Evolutionary conservation across 345 rosid genomes (phyloP), one percentile per base, ranked within the genome.

Genomic region (Eucalyptus tenuipes): DNA sequence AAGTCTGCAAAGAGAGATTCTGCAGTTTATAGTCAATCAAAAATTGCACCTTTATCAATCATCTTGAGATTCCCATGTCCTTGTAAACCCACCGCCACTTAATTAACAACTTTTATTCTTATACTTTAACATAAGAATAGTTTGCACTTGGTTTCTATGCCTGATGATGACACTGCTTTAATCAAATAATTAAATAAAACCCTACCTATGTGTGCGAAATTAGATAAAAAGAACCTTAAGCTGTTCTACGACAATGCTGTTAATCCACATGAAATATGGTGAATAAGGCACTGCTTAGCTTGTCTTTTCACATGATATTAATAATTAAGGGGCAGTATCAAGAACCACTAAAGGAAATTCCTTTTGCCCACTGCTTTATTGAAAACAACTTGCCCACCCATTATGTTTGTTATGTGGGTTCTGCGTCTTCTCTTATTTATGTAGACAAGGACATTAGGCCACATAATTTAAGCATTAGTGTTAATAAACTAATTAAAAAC

Each of bases 81-180:
- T 64, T 52, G 64, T 48, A 53, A 33, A 85, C 86, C 89, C 82
- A 88, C 87, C 89, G 82, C 87, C 90, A 88, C 90, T 88, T 88
- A 61, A 86, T 85, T 50, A 44, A 55, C 12, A 88, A 88, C 31
- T 25, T 49, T 31, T 89, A 80, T 82, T 88, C 87, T 66, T 44
- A 61, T 49, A 25, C 87, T 88, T 88, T 85, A 29, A 44, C 88
- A 66, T 7, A 8, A 68, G 55, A 52, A 86, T 79, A 59, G 52
- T 33, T 31, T 52, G 24, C 22, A 11, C 84, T 20, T 27, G 8
- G n/a, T 87, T 44, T 59, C 44, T 55, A 55, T 86, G 75, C n/a
- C 44, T 55, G 45, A 50, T 31, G 45, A 53, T 50, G 68, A 15
- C 7, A 37, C 24, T 40, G 48, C 61, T 87, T 55, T 59, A 75